Evolutionary conservation across 179 eudicot species (phyloP), one percentile per base, ranked within the genome.

Genomic region (Carnegiea gigantea): DNA sequence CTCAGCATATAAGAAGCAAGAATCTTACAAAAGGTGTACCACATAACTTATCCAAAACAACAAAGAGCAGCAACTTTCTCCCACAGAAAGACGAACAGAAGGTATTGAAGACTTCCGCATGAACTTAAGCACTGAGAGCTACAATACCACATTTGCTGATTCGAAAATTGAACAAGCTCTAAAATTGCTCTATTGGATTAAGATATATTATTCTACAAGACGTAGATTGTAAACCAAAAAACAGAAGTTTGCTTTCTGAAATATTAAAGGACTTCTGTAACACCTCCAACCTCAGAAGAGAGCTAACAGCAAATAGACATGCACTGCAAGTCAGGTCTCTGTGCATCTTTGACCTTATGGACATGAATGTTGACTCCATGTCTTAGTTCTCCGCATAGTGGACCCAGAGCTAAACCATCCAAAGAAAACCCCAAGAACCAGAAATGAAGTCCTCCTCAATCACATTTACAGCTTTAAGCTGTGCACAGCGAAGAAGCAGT

Each of bases 311-410:
- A 75, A 57, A 43, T 43, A 28, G 20, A 9, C 33, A 70, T 15
- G 46, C 10, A 28, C 20, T 26, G 48, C n/a, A 62, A 60, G 46
- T 48, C 17, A 17, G 12, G 57, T 23, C 48, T 15, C 62, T 10
- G 23, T 10, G 38, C 15, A 11, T 33, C 77, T 20, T 46, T 46
- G 59, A 1, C 60, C 17, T 57, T 17, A 33, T 54, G 46, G 67
- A 54, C 46, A 76, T 76, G 46, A 20, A 30, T 24, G 43, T 40
- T 72, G 24, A 28, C 40, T 33, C 54, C 9, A 6, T 44, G 13
- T 59, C 40, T 51, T 73, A 78, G 23, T 40, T 73, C 44, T 74
- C 73, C 43, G 36, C 73, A 70, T 9, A 71, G 21, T 26, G 71
- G 28, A 80, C 54, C 73, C 28, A 71, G 18, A 26, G 65, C 60